Conservation (phyloP, 2,329 filamentous ascomycete species). For the Aspergillus candidus region DNA sequence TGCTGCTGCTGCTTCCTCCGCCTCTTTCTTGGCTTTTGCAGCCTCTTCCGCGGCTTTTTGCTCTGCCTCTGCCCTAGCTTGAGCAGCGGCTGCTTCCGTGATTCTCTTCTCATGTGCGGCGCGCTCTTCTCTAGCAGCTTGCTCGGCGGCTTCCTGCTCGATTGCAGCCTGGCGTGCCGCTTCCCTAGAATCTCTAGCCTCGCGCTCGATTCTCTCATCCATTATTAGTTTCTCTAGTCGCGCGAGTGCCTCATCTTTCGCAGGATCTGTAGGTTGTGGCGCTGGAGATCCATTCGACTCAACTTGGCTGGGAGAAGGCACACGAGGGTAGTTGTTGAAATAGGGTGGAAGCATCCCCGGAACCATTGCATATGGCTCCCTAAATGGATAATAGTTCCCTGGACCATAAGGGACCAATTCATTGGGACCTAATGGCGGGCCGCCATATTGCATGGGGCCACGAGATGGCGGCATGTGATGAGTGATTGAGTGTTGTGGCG, state of each 20-base stretch:
- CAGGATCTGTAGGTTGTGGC: conserved; percentile 44
- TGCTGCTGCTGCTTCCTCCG: conserved; percentile 37
- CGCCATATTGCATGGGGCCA: conserved; percentile 25
- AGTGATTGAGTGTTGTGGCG: conserved; percentile 24
- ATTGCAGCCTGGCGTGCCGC: conserved; percentile 38
- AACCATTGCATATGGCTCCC: conserved; percentile 29
- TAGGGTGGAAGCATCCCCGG: conserved; percentile 33
- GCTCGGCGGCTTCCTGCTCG: conserved; percentile 47
- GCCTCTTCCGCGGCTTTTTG: conserved; percentile 43
- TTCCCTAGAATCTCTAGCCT: conserved; percentile 34
- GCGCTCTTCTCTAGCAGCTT: conserved; percentile 29
- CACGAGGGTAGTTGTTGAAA: conserved; percentile 31
- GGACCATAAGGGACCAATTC: conserved; percentile 36
- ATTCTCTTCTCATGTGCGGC: conserved; percentile 38
- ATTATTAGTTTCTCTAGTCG: conserved; percentile 55
- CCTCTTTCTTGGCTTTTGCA: conserved; percentile 41
- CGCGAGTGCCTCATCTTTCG: conserved; percentile 51
- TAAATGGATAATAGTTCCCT: conserved; percentile 30
- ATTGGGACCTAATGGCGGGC: conserved; percentile 27
- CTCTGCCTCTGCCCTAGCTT: conserved; percentile 46
- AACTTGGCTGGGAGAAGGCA: conserved; percentile 28
- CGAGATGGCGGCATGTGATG: conserved; percentile 21
- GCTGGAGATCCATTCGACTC: conserved; percentile 22
- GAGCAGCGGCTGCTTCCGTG: conserved; percentile 39
- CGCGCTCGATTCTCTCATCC: conserved; percentile 39